Evolutionary conservation across 805 yeast species (phyloP).

Genomic region (Priceomyces medius): DNA sequence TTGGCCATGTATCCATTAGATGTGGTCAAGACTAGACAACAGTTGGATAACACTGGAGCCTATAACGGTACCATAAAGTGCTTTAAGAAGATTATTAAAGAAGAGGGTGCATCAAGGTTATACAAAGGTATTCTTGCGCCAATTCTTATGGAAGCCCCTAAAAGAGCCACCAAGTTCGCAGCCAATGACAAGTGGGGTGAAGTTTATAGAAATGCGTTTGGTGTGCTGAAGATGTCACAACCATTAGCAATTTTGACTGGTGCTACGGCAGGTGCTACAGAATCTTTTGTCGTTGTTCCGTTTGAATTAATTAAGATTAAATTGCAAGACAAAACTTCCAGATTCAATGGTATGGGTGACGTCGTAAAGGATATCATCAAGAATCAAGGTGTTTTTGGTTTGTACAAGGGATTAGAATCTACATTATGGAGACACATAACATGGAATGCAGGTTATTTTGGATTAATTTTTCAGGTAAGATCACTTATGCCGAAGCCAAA

Average conservation of each 20-base stretch:
- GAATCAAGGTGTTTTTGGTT: slow-evolving; percentile 74
- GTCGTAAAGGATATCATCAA: slow-evolving; percentile 71
- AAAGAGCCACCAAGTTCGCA: slow-evolving; percentile 97
- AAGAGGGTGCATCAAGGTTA: slow-evolving; percentile 80
- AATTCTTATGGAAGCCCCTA: slow-evolving; percentile 98
- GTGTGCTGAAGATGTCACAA: slow-evolving; percentile 69
- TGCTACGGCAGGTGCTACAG: slow-evolving; percentile 98
- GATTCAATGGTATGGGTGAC: slow-evolving; percentile 80
- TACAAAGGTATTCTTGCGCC: slow-evolving; percentile 97
- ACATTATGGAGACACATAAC: slow-evolving; percentile 94
- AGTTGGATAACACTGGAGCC: slow-evolving; percentile 61
- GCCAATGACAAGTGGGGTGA: slow-evolving; percentile 97
- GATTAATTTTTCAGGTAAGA: slow-evolving; percentile 87
- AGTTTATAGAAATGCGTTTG: slow-evolving; percentile 70
- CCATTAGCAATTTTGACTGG: slow-evolving; percentile 87
- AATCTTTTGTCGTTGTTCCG: slow-evolving; percentile 95
- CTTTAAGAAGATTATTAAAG: slow-evolving; percentile 73
- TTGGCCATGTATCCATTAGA: slow-evolving; percentile 95
- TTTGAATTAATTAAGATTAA: slow-evolving; percentile 94
- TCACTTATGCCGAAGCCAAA: slow-evolving; percentile 74
- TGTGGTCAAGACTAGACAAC: slow-evolving; percentile 95
- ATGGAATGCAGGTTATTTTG: slow-evolving; percentile 99
- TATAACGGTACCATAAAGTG: slow-evolving; percentile 86
- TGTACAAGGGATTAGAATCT: slow-evolving; percentile 94
- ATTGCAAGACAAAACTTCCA: slow-evolving; percentile 83